phyloP scores from a whole-genome alignment of 495 filamentous ascomycete genomes.

The Bacidia rubella region DNA sequence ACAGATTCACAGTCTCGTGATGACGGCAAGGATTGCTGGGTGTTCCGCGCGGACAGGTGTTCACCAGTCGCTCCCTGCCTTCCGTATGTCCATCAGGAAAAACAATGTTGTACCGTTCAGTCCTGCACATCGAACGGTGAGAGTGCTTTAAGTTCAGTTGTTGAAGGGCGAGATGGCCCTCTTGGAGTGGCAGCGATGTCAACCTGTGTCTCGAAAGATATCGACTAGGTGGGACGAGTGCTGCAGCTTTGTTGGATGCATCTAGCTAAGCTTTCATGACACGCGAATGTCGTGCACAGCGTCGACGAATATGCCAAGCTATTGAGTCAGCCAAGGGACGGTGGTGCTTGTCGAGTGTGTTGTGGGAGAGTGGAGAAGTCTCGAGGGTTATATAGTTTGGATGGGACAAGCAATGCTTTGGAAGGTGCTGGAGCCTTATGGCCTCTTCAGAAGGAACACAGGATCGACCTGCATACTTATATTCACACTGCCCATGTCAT shows the following conservation, averaged over 20 bases:
- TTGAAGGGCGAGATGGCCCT: neutral
- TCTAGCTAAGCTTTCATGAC: conserved; percentile 13
- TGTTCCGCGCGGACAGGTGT: conserved; percentile 8
- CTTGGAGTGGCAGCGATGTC: neutral
- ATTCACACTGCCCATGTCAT: neutral
- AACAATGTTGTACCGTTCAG: conserved; percentile 10
- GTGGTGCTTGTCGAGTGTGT: too few relatives aligned
- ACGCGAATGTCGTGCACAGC: neutral
- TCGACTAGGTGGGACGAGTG: conserved; percentile 7
- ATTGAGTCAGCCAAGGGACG: too few relatives aligned
- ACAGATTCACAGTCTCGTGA: neutral
- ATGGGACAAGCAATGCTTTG: too few relatives aligned
- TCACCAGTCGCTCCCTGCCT: conserved; percentile 7
- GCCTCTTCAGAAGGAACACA: too few relatives aligned
- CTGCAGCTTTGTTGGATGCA: conserved; percentile 8
- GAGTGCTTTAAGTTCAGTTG: neutral
- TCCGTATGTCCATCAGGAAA: conserved; percentile 11
- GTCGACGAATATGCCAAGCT: neutral
- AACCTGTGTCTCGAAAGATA: neutral
- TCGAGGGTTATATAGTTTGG: too few relatives aligned
- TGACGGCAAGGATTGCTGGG: conserved; percentile 7
- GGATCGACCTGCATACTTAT: neutral
- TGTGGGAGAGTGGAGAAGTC: too few relatives aligned
- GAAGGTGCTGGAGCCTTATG: too few relatives aligned
- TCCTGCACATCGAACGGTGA: conserved; percentile 14